phyloP scores from a whole-genome alignment of 83 land plant genomes.

The Picea abies region DNA sequence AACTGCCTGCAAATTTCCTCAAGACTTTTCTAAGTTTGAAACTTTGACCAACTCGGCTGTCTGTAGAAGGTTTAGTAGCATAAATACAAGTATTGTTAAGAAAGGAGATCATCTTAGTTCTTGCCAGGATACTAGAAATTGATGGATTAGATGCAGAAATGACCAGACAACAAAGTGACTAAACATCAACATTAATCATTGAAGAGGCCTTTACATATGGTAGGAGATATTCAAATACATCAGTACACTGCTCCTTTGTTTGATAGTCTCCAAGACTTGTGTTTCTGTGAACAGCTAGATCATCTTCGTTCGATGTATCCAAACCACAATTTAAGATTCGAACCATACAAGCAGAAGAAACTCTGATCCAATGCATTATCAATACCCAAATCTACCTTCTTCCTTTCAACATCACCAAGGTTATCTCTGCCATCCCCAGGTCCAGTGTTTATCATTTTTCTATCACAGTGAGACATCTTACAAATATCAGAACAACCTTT shows the following conservation, averaged over 20 bases:
- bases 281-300: constrained; percentile 75
- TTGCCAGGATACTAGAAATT: too few species aligned
- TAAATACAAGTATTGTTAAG: too few species aligned
- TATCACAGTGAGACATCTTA: background rate
- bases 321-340: constrained; percentile 65
- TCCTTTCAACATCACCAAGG: constrained; percentile 47
- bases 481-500: background rate
- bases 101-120: too few species aligned
- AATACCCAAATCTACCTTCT: constrained; percentile 63
- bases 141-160: too few species aligned
- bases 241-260: constrained; percentile 96
- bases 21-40: too few species aligned
- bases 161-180: too few species aligned
- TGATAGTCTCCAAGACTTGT: constrained; percentile 88
- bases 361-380: constrained; percentile 84
- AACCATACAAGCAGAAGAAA: constrained; percentile 95
- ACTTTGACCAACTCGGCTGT: too few species aligned
- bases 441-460: background rate
- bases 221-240: constrained; percentile 86
- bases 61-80: too few species aligned
- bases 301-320: constrained; percentile 76
- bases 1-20: too few species aligned
- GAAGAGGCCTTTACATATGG: constrained; percentile 70
- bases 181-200: too few species aligned
- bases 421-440: constrained; percentile 6